phyloP scores from a whole-genome alignment of 805 yeast genomes.

The Candida pseudoglaebosa region DNA sequence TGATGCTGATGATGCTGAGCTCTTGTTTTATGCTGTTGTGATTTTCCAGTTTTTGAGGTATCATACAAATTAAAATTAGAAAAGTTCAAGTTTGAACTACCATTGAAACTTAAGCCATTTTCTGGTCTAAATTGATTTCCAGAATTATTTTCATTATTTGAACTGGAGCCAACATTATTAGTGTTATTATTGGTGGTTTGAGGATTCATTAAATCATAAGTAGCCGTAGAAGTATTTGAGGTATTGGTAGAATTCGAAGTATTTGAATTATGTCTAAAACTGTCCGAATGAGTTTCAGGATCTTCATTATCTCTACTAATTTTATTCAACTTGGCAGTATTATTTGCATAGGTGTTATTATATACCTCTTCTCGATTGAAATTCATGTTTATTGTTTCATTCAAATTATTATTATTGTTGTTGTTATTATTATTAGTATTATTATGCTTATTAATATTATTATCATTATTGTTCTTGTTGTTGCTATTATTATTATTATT shows the following conservation, averaged over 20 bases:
- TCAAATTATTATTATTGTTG: not conserved
- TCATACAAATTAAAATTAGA: conserved; percentile 3
- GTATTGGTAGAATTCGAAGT: conserved; percentile 6
- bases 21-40: not conserved
- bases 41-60: not conserved
- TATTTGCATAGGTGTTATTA: not conserved
- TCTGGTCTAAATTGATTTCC: conserved; percentile 25
- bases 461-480: too few species aligned
- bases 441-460: too few species aligned
- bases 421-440: too few species aligned
- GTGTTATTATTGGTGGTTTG: conserved; percentile 8
- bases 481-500: too few species aligned
- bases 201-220: conserved; percentile 21
- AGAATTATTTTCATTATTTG: conserved; percentile 7
- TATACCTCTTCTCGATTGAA: conserved; percentile 4
- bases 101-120: conserved; percentile 22
- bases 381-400: not conserved
- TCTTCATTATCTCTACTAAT: conserved; percentile 7
- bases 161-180: conserved; percentile 6
- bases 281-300: conserved; percentile 3
- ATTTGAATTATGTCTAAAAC: conserved; percentile 4
- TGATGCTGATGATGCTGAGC: conserved; percentile 4
- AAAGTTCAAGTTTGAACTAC: conserved; percentile 11
- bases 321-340: not conserved
- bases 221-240: conserved; percentile 3